These are phyloP conservation scores for Ascoidea asiatica DNA, from an alignment of 805 yeast species.

Conservation along the genomic window DNA sequence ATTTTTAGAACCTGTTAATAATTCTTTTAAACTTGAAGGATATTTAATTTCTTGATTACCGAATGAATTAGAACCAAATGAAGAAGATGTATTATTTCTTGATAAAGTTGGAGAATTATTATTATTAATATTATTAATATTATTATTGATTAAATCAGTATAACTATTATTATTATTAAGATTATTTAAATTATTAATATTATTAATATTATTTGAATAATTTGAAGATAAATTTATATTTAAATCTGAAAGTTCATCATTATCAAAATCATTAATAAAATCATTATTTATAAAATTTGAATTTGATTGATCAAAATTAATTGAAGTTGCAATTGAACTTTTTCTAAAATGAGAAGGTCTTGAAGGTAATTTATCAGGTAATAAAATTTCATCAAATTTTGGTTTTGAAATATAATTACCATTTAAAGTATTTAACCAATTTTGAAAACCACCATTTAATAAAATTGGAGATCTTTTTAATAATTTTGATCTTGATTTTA, in stretches of 20 bases:
- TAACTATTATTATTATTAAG: not conserved
- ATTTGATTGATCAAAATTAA: conserved; percentile 12
- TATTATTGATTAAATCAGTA: not conserved
- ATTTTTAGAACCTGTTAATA: not conserved
- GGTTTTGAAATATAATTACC: conserved; percentile 10
- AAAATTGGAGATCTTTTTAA: conserved; percentile 28
- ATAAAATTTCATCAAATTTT: conserved; percentile 6
- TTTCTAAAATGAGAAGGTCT: conserved; percentile 6
- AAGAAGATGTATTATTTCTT: not conserved
- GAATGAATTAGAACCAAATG: not conserved
- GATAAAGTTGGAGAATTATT: not conserved
- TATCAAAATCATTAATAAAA: conserved; percentile 2
- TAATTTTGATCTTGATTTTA: conserved; percentile 22
- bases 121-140: not conserved
- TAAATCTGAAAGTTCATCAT: not conserved
- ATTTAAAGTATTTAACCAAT: conserved; percentile 21
- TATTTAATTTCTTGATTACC: not conserved
- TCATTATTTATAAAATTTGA: too few relatives aligned
- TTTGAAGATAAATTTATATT: not conserved
- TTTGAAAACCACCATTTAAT: conserved; percentile 42
- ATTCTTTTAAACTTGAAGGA: conserved; percentile 2
- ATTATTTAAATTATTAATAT: not conserved
- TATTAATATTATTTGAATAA: not conserved
- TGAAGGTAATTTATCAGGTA: conserved; percentile 4
- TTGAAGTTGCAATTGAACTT: conserved; percentile 9